Evolutionary conservation across 2,329 filamentous ascomycete genomes (phyloP).

Genomic region (Xylariaceae sp.): DNA sequence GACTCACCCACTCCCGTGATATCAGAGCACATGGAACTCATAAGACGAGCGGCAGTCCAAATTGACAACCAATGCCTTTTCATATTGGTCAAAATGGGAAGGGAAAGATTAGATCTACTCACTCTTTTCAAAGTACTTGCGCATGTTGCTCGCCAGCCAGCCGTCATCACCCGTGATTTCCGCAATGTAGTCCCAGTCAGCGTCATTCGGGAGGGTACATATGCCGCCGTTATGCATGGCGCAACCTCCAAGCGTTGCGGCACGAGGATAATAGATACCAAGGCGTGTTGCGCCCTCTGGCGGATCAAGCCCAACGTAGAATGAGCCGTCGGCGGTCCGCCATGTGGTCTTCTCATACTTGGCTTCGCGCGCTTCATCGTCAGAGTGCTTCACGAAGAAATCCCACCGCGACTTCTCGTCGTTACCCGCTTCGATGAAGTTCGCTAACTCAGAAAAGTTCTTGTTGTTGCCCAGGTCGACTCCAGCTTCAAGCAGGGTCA

Average conservation of each 20-base stretch:
- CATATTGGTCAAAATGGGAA: neutral
- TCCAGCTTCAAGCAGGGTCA: slow-evolving; percentile 63
- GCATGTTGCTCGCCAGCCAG: slow-evolving; percentile 36
- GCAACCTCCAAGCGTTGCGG: slow-evolving; percentile 45
- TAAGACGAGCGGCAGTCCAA: neutral
- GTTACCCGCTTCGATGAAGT: slow-evolving; percentile 49
- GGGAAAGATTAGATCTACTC: neutral
- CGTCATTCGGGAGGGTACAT: slow-evolving; percentile 40
- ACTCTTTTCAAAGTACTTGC: slow-evolving; percentile 31
- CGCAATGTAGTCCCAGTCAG: slow-evolving; percentile 42
- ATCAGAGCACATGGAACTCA: neutral
- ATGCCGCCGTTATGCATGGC: slow-evolving; percentile 43
- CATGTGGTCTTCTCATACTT: slow-evolving; percentile 44
- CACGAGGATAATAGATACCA: slow-evolving; percentile 45
- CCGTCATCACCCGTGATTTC: slow-evolving; percentile 40
- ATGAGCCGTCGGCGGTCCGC: slow-evolving; percentile 40
- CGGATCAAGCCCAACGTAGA: slow-evolving; percentile 44
- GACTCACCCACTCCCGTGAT: neutral
- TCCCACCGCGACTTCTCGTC: slow-evolving; percentile 57
- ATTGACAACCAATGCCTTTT: neutral
- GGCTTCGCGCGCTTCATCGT: slow-evolving; percentile 58
- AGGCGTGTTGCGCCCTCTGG: slow-evolving; percentile 42
- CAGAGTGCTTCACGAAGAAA: slow-evolving; percentile 63
- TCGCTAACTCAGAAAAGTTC: slow-evolving; percentile 40
- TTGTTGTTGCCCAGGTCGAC: slow-evolving; percentile 50